Base-by-base conservation (phyloP, 2,329 filamentous ascomycete species). In the Simplicillium aogashimaense region DNA sequence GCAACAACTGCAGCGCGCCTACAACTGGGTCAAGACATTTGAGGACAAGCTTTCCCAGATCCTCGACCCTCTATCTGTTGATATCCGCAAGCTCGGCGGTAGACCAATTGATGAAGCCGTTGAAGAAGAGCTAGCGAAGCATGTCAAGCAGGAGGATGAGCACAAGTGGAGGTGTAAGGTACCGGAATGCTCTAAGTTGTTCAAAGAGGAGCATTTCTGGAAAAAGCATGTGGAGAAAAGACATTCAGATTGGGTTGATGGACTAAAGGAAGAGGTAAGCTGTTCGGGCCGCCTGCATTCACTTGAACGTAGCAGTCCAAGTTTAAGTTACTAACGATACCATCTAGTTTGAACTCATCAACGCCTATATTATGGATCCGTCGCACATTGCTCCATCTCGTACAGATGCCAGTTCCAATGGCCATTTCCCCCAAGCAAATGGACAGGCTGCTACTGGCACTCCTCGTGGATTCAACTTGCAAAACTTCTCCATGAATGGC, bases 21-120 rank as follows among this genome's bases (percentile, higher is more conserved):
- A 88, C 66, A 98, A 97, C 56, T 98, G 94, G 92, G 94, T 98
- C 44, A 94, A 85, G 67, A 97, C 92, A 0, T 98, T 95, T 53
- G 92, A 98, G 57, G 92, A 98, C 56, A 98, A 98, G 66, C 74
- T 98, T 38, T 70, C 86, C 57, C 89, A 95, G 58, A 84, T 97
- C 36, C 72, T 98, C 12, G 90, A 97, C 49, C 92, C 92, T 0
- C 86, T 92, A 40, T 80, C 81, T 37, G 84, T 85, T 17, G 88
- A 97, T 54, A 69, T 97, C 33, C 81, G 81, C 58, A 97, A 95
- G 64, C 75, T 97, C 18, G 92, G 94, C 37, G 92, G 92, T 14
- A 89, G 87, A 56, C 77, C 84, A 2, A 67, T 87, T 1, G 87
- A 95, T 4, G 88, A 95, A 48, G 88, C 86, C 2, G 55, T 95